Percentiles rank a stretch among this genome's conserved stretches.
Evolutionary conservation across 2,329 filamentous ascomycete species (phyloP).

Genomic region (Talaromyces sp.): DNA sequence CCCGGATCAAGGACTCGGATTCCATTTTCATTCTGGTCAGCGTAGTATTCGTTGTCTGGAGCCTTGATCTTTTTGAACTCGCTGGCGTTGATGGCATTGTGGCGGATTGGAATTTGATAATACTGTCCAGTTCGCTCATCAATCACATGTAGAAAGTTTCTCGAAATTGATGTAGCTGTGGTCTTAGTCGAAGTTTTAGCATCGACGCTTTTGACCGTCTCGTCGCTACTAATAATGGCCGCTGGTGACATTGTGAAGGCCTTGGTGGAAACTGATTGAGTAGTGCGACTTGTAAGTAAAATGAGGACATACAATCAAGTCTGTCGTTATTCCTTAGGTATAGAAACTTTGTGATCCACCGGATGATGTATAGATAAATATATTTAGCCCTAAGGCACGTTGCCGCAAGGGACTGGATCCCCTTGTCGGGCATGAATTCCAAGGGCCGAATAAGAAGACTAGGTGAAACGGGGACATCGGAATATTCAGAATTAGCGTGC

Average conservation of each 20-base stretch:
- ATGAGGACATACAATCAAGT: not conserved
- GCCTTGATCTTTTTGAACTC: not conserved
- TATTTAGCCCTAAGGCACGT: not conserved
- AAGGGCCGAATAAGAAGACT: not conserved
- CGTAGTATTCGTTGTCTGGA: not conserved
- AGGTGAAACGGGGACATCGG: not conserved
- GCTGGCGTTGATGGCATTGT: not conserved
- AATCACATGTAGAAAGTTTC: not conserved
- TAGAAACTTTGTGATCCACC: not conserved
- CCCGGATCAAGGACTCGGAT: not conserved
- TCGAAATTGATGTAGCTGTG: not conserved
- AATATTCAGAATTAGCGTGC: not conserved
- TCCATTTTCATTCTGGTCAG: not conserved
- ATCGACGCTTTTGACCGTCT: not conserved
- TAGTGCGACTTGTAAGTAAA: not conserved
- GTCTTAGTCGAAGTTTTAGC: not conserved
- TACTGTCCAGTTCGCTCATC: not conserved
- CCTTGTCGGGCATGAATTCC: not conserved
- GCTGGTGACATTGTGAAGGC: not conserved
- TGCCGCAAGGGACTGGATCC: not conserved
- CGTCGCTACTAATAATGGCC: not conserved
- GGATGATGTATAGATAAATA: not conserved
- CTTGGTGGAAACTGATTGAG: not conserved
- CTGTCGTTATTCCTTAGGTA: not conserved
- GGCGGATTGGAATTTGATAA: not conserved